These are phyloP conservation scores for Zea luxurians DNA, from an alignment of 176 grass and related monocot genomes.

Conservation along the genomic window DNA sequence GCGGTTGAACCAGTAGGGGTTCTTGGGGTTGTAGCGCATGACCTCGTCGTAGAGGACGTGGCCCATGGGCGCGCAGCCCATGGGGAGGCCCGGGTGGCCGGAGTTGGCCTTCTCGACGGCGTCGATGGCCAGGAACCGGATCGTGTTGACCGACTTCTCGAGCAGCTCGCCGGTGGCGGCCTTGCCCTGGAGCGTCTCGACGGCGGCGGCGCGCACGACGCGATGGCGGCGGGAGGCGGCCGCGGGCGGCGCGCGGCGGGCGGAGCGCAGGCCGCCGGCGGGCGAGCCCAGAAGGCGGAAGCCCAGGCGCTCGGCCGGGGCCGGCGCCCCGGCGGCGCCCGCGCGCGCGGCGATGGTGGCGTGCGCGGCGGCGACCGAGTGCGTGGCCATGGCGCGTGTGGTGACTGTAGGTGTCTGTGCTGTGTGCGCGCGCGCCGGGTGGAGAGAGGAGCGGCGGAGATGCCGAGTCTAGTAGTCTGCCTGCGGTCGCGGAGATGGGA, in stretches of 20 bases:
- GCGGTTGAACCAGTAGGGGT: slow-evolving; percentile 98
- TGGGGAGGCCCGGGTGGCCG: slow-evolving; percentile 85
- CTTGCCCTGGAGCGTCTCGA: slow-evolving; percentile 52
- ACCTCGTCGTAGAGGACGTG: slow-evolving; percentile 96
- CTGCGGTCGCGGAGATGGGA: neutral
- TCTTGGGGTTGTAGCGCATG: slow-evolving; percentile 98
- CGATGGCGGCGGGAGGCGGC: slow-evolving; percentile 21
- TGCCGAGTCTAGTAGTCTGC: neutral
- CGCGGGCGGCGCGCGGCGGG: slow-evolving; percentile 30
- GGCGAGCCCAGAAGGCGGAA: slow-evolving; percentile 53
- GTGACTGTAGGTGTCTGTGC: neutral
- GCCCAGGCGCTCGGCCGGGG: slow-evolving; percentile 26
- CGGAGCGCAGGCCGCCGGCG: slow-evolving; percentile 44
- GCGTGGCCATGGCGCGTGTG: slow-evolving; percentile 39
- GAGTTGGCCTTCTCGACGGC: slow-evolving; percentile 97
- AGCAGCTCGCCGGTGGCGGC: slow-evolving; percentile 52
- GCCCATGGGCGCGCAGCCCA: slow-evolving; percentile 91
- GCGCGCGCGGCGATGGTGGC: slow-evolving; percentile 54
- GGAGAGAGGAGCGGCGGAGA: slow-evolving; percentile 37
- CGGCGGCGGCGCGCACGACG: slow-evolving; percentile 50
- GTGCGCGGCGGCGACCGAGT: slow-evolving; percentile 30
- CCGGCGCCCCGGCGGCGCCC: slow-evolving; percentile 44
- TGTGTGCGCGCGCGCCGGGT: neutral
- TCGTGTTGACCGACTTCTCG: slow-evolving; percentile 97
- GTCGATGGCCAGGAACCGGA: slow-evolving; percentile 90